These are phyloP conservation scores for Lactifluus volemus DNA, from an alignment of 768 basidiomycete species.

Conservation along the genomic window DNA sequence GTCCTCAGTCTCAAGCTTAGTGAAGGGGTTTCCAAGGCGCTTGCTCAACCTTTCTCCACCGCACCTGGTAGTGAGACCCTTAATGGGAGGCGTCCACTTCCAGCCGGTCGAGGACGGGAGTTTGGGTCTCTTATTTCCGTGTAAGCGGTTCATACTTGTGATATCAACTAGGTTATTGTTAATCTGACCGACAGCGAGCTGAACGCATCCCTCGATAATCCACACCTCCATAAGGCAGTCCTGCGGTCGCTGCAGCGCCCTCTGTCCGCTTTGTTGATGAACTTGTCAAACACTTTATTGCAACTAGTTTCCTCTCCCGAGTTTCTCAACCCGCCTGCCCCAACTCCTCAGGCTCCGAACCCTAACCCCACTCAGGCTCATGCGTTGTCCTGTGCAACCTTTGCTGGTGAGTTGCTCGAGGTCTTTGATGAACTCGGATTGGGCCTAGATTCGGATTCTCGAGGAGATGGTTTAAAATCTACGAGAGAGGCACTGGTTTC, in stretches of 20 bases:
- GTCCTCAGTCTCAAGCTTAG: constrained; percentile 68
- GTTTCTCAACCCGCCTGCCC: constrained; percentile 45
- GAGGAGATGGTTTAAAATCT: constrained; percentile 59
- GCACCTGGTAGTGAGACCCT: constrained; percentile 43
- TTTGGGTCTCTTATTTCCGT: constrained; percentile 61
- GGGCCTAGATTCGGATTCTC: constrained; percentile 49
- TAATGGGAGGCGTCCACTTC: constrained; percentile 63
- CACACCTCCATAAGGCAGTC: constrained; percentile 59
- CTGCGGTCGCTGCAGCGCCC: constrained; percentile 68
- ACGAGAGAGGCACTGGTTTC: constrained; percentile 67
- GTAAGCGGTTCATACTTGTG: constrained; percentile 33
- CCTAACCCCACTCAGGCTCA: constrained; percentile 63
- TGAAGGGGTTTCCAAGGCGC: constrained; percentile 71
- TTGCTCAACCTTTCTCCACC: constrained; percentile 55
- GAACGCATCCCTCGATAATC: constrained; percentile 51
- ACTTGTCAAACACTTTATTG: constrained; percentile 57
- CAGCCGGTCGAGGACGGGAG: constrained; percentile 59
- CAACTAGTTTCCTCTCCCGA: constrained; percentile 57
- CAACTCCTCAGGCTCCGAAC: constrained; percentile 41
- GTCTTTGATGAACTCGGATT: constrained; percentile 59
- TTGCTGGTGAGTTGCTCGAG: constrained; percentile 67
- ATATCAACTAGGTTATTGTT: background rate
- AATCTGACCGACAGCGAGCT: constrained; percentile 47
- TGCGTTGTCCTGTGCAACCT: constrained; percentile 56
- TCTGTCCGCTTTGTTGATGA: constrained; percentile 62